Evolutionary conservation across 306 rosid species (phyloP).

Genomic region (Casuarina equisetifolia): DNA sequence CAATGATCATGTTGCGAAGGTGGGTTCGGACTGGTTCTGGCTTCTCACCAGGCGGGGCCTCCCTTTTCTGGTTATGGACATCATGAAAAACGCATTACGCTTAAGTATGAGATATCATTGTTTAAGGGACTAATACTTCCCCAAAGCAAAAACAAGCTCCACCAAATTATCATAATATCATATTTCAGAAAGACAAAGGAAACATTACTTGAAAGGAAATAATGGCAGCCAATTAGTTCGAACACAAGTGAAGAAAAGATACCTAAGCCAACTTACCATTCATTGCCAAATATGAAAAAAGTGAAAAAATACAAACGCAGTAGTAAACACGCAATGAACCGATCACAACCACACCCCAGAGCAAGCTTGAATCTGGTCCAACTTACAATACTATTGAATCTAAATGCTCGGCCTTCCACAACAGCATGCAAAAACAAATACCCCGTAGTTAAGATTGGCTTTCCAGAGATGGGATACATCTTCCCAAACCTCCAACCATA

Average conservation of each 20-base stretch:
- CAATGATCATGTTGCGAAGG: constrained; percentile 88
- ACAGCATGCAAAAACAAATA: not conserved
- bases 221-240: not conserved
- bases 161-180: not conserved
- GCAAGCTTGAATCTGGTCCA: not conserved
- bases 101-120: not conserved
- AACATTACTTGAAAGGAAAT: not conserved
- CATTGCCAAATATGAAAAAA: too few species aligned
- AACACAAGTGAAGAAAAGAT: not conserved
- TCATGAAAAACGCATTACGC: not conserved
- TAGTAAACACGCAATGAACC: too few species aligned
- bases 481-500: not conserved
- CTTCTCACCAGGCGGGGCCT: constrained; percentile 89
- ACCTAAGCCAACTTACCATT: not conserved
- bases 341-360: too few species aligned
- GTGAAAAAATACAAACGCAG: too few species aligned
- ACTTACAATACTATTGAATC: not conserved
- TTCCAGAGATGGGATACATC: not conserved
- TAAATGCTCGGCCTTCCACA: not conserved
- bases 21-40: constrained; percentile 94
- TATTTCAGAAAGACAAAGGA: not conserved
- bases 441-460: not conserved
- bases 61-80: constrained; percentile 61
- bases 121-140: not conserved
- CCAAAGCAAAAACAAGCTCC: not conserved